Evolutionary conservation across 371 early-diverging fungal species (phyloP), one percentile per base, ranked within the genome.

Genomic region (Sporodiniella umbellata): DNA sequence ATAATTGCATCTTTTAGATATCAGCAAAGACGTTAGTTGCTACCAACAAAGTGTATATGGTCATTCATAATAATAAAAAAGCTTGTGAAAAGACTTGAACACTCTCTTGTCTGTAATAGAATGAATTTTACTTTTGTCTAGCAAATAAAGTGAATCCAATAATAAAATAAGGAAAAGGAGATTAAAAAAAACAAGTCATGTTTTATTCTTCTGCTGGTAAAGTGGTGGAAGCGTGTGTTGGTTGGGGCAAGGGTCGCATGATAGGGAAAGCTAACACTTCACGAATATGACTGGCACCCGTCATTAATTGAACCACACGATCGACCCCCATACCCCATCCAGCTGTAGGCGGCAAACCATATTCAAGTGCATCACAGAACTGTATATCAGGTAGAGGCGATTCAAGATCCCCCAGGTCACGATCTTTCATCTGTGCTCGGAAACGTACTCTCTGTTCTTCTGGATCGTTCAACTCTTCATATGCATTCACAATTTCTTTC

Each of bases 251-350:
- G 2, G 56, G 56, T 24, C 57, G 51, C 62, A 75, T 66, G 10
- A 90, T 64, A 10, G 99, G 96, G 56, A 97, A 98, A 0, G 96
- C 79, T 30, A 98, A 78, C 0, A 96, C 94, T 54, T 98, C 99
- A 40, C 93, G 80, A 35, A 99, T 92, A 62, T 95, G 92, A 5
- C 75, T 62, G 24, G 89, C 82, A 42, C 87, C 88, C 6, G 95
- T 87, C 61, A 99, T 58, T 47, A 97, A 78, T 76, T 96, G 95
- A 18, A 85, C 77, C 4, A 99, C 79, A 22, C 99, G 82, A 71
- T 99, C 99, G 7, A 99, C 80, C 12, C 99, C 99, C 78, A 99
- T 87, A 2, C 99, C 99, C 96, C 97, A 99, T 8, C 99, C 99
- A 19, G 85, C 98, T 8, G 99, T 98, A 19, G 99, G 99, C 3